phyloP scores from a whole-genome alignment of 495 filamentous ascomycete species.

The Zalerion maritima region DNA sequence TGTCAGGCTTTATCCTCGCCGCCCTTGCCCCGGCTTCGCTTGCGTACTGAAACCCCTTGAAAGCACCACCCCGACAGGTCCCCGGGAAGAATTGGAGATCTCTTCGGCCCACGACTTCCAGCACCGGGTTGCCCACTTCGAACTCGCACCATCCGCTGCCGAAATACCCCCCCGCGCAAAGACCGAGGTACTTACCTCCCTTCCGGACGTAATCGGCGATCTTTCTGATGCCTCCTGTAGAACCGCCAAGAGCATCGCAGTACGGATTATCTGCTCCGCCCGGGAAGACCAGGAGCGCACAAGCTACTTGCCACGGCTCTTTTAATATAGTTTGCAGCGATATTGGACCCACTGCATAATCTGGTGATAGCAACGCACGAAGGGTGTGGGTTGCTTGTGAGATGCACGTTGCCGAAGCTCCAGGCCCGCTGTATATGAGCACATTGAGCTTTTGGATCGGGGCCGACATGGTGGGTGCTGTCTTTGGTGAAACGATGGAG shows the following conservation, averaged over 20 bases:
- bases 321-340: constrained; percentile 65
- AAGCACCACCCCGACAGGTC: constrained; percentile 72
- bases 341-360: constrained; percentile 84
- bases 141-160: constrained; percentile 72
- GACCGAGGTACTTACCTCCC: constrained; percentile 77
- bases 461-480: constrained; percentile 34
- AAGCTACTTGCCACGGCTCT: constrained; percentile 81
- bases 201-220: constrained; percentile 73
- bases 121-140: constrained; percentile 62
- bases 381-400: constrained; percentile 80
- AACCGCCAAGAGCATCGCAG: constrained; percentile 75
- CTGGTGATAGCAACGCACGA: constrained; percentile 75
- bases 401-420: constrained; percentile 75
- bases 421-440: constrained; percentile 73
- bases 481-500: too few relatives aligned
- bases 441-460: constrained; percentile 75
- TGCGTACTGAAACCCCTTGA: constrained; percentile 79
- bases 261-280: constrained; percentile 93
- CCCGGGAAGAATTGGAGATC: constrained; percentile 85
- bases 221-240: constrained; percentile 65
- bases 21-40: constrained; percentile 78
- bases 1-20: constrained; percentile 49
- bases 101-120: constrained; percentile 76
- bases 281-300: constrained; percentile 79
- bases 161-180: constrained; percentile 95